Evolutionary conservation across 176 grass and related monocot species (phyloP), one percentile per base, ranked within the genome.

Genomic region (Puccinellia tenuiflora): DNA sequence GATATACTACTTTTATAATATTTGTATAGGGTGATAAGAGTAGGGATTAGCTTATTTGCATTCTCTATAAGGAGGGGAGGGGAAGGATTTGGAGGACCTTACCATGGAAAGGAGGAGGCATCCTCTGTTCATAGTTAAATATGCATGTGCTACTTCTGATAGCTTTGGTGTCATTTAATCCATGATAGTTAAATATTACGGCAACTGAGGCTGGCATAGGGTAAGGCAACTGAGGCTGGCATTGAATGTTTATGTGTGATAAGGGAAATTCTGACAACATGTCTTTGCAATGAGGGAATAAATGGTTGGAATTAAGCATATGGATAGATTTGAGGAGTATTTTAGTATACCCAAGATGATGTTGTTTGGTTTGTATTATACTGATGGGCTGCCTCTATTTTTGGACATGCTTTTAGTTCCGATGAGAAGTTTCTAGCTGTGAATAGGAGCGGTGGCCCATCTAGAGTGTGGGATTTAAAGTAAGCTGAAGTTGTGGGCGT

Each of bases 391-490:
- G 31, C 38, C 17, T 85, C 34, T 83, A 18, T 40, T 85, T 40
- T 74, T 13, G 9, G 39, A 57, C 55, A 12, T 88, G 31, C 62
- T 85, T 73, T 88, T 88, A 99, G 96, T 59, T 87, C 73, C 68
- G 83, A 92, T 68, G 96, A 90, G 17, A 96, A 90, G 59, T 94
- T 92, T 88, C 87, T 99, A 83, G 93, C 81, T 30, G 89, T 92
- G 66, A 77, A 90, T 60, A 95, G 89, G 70, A 96, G 84, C 50
- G 88, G 89, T 68, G 91, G 96, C 9, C 96, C 91, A 42, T 96
- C 89, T 84, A 92, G 51, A 87, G 85, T 99, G 67, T 99, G 96
- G 96, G 89, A 96, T 69, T 75, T 96, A 67, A 71, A 25, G 33
- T 90, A 89, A 87, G 89, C 85, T 20, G 82, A 90, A 83, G 87